Evolutionary conservation across 2,329 filamentous ascomycete species (phyloP).

Genomic region (Nigrospora osmanthi): DNA sequence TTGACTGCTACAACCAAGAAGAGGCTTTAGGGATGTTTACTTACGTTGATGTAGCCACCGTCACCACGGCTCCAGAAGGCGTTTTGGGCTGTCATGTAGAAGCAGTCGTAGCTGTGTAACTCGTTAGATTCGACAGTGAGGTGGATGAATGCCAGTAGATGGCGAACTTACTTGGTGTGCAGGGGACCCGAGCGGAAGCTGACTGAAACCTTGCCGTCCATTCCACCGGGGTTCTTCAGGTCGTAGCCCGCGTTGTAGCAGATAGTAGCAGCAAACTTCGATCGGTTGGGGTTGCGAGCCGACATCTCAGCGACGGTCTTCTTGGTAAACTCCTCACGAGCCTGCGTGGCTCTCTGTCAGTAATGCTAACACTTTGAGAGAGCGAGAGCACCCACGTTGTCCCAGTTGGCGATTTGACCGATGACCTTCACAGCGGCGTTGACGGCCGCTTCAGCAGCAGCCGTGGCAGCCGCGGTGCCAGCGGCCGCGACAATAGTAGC

Average conservation of each 20-base stretch:
- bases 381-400: neutral
- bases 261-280: constrained; percentile 5
- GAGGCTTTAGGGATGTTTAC: neutral
- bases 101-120: constrained; percentile 7
- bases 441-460: constrained; percentile 4
- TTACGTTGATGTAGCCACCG: constrained; percentile 9
- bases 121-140: neutral
- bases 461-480: constrained; percentile 1
- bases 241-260: constrained; percentile 12
- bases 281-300: constrained; percentile 8
- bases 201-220: constrained; percentile 4
- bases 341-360: too few species aligned
- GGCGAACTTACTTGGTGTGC: constrained; percentile 4
- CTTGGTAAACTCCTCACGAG: constrained; percentile 11
- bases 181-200: constrained; percentile 7
- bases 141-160: too few species aligned
- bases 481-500: too few species aligned
- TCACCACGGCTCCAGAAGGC: constrained; percentile 6
- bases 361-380: too few species aligned
- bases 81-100: constrained; percentile 9
- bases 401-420: constrained; percentile 6
- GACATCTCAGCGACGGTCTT: constrained; percentile 8
- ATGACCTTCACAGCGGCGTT: neutral
- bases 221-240: constrained; percentile 3
- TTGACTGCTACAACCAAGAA: neutral